Percentiles rank a stretch among this genome's conserved stretches.
Evolutionary conservation across 768 basidiomycete species (phyloP).

Genomic region (Ramaria rubella): DNA sequence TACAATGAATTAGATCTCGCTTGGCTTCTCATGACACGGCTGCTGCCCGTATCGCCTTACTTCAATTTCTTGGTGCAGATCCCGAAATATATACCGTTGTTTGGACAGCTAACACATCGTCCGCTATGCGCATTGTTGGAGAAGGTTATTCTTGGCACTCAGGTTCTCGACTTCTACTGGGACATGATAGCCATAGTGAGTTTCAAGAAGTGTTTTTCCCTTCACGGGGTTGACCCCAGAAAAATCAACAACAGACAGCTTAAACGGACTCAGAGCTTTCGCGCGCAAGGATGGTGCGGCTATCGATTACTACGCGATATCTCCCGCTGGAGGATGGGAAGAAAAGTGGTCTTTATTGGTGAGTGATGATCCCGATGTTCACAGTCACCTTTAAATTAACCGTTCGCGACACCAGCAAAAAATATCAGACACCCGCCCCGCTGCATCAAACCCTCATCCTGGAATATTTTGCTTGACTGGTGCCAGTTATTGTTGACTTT

Average conservation of each 20-base stretch:
- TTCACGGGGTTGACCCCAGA: not conserved
- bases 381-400: not conserved
- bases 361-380: not conserved
- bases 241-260: conserved; percentile 38
- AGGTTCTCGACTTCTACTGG: conserved; percentile 58
- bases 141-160: conserved; percentile 68
- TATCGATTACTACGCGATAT: conserved; percentile 51
- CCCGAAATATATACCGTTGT: conserved; percentile 66
- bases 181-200: conserved; percentile 58
- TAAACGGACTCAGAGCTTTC: conserved; percentile 75
- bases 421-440: not conserved
- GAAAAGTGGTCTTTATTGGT: conserved; percentile 8
- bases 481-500: no score
- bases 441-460: not conserved
- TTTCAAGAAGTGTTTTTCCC: not conserved
- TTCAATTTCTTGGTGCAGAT: conserved; percentile 72
- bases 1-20: conserved; percentile 47
- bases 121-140: conserved; percentile 74
- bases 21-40: conserved; percentile 58
- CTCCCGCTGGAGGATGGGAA: conserved; percentile 4
- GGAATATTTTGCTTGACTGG: conserved; percentile 11
- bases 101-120: conserved; percentile 76
- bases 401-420: not conserved
- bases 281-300: conserved; percentile 48
- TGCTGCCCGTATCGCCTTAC: conserved; percentile 65